phyloP scores from a whole-genome alignment of 768 basidiomycete genomes.

The Mycena crocata region DNA sequence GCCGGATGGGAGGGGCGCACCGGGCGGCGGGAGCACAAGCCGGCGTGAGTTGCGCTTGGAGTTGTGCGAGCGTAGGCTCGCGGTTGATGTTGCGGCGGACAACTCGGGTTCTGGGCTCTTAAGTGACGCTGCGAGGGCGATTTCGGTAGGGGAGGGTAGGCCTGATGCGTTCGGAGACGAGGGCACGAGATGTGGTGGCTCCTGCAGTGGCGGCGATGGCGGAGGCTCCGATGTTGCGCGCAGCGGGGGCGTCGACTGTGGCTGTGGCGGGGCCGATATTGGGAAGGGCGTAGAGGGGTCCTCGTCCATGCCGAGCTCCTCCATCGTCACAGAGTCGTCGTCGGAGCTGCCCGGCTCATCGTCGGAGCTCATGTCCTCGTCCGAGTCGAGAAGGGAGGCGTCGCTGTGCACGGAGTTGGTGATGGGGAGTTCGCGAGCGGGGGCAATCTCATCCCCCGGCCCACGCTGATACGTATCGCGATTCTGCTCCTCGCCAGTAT shows the following conservation, averaged over 20 bases:
- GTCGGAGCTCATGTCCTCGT: constrained; percentile 81
- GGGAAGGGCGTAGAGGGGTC: constrained; percentile 56
- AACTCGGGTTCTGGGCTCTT: constrained; percentile 42
- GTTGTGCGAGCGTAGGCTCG: constrained; percentile 51
- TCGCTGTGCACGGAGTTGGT: constrained; percentile 46
- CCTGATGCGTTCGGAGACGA: constrained; percentile 45
- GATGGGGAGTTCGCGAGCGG: constrained; percentile 77
- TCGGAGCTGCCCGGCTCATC: constrained; percentile 80
- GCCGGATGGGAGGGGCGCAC: constrained; percentile 67
- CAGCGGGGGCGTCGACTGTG: constrained; percentile 37
- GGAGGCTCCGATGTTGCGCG: constrained; percentile 45
- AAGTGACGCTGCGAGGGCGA: constrained; percentile 28
- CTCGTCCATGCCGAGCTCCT: constrained; percentile 84
- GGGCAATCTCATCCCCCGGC: constrained; percentile 67
- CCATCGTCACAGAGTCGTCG: constrained; percentile 75
- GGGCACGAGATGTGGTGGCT: constrained; percentile 35
- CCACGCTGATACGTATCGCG: constrained; percentile 66
- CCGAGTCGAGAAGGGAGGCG: constrained; percentile 71
- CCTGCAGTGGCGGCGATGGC: constrained; percentile 38
- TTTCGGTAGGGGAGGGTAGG: constrained; percentile 44
- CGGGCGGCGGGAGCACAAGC: constrained; percentile 45
- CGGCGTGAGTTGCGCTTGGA: constrained; percentile 71
- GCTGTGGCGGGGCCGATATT: constrained; percentile 42
- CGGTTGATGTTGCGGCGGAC: constrained; percentile 28
- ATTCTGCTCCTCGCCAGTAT: constrained; percentile 62